These are phyloP conservation scores for Inonotus hispidus DNA, from an alignment of 1,284 basidiomycete species.

Conservation along the genomic window DNA sequence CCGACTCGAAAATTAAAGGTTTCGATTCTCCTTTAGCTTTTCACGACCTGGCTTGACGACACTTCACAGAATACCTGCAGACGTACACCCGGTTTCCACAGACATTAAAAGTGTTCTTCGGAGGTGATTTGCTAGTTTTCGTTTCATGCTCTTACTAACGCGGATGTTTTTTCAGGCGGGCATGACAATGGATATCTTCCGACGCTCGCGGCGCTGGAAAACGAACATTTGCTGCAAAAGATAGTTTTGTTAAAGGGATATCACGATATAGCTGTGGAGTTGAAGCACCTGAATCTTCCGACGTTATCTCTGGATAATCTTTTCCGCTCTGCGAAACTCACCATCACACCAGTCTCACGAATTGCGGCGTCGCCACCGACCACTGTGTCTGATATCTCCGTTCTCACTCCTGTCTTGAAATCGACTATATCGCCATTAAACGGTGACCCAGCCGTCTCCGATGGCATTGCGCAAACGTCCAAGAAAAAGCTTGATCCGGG, in stretches of 20 bases:
- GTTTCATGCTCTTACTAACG: not conserved
- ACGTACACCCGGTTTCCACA: conserved; percentile 72
- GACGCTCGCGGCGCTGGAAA: conserved; percentile 46
- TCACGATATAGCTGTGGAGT: conserved; percentile 39
- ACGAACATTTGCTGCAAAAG: conserved; percentile 62
- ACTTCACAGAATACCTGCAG: conserved; percentile 57
- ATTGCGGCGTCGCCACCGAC: conserved; percentile 15
- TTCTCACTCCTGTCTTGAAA: conserved; percentile 23
- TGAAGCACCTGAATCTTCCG: conserved; percentile 47
- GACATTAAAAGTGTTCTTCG: conserved; percentile 67
- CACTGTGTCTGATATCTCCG: conserved; percentile 28
- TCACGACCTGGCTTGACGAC: not conserved
- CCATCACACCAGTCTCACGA: conserved; percentile 33
- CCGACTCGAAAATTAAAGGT: conserved; percentile 75
- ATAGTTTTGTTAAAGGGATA: conserved; percentile 54
- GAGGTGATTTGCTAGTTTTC: conserved; percentile 39
- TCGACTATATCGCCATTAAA: not conserved
- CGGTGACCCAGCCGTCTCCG: not conserved
- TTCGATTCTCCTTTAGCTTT: conserved; percentile 7
- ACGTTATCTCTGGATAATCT: conserved; percentile 54
- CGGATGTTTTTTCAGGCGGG: conserved; percentile 26
- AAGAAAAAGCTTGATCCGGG: conserved; percentile 43
- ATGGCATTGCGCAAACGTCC: not conserved
- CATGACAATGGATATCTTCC: conserved; percentile 42
- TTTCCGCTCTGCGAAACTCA: conserved; percentile 52